Base-by-base conservation (phyloP, 129 eudicot species). In the Flaveria bidentis region DNA sequence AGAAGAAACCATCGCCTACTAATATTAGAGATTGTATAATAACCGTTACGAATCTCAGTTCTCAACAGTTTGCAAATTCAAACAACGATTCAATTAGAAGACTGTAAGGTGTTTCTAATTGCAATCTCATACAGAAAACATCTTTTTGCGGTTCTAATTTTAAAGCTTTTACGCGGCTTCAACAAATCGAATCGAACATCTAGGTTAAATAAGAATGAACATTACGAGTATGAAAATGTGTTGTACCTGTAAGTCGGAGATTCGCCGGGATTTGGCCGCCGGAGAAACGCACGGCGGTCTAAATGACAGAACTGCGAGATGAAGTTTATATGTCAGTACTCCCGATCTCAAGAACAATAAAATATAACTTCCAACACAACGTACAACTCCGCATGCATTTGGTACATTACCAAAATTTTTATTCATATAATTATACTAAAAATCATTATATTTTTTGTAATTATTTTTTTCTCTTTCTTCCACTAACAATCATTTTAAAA, bases 281-380 rank as follows among this genome's bases (percentile, higher is more conserved):
- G 75, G 69, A 67, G 75, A 78, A 69, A 41, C 68, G 68, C 67
- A 53, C 53, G 78, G 77, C 77, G 55, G 74, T 76, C 67, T 66
- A 65, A 67, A 66, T 66, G 74, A 77, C 75, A 77, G 75, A 44
- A 25, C 23, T 73, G 68, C 67, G 44, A 20, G 23, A 56, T 39
- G 56, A 20, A 14, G 67, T 30, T 39, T 73, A 49, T 14, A 22
- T 20, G 36, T 30, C 5, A 30, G 74, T 66, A 67, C 64, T 55
- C 68, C 30, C 47, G 57, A 77, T 77, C 75, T 67, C 57, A 67
- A 41, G n/a, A 50, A 64, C 51, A 15, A 49, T 30, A 60, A 36
- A 67, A 14, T 67, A 77, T 66, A 51, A 76, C 67, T 75, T 61
- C 46, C 44, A 74, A 45, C 23, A 12, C 6, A 62, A 62, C 33